Conservation (phyloP, 2,329 filamentous ascomycete species). For the Trichoderma simmonsii region DNA sequence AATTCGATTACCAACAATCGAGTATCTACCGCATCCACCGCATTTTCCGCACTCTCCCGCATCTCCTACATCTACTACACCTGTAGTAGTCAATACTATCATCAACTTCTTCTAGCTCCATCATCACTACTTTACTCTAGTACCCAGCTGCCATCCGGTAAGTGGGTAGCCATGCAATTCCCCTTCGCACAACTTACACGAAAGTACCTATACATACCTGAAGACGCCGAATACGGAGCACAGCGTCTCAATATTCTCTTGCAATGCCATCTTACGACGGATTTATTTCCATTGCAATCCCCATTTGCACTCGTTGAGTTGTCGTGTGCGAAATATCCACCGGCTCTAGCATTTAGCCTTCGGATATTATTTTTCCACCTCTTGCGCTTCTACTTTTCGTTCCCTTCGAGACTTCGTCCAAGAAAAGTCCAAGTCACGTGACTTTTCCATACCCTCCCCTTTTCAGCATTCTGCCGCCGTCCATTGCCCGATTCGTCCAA, state of each 20-base stretch:
- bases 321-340: background rate
- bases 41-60: background rate
- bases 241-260: background rate
- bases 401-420: background rate
- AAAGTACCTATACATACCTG: background rate
- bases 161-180: background rate
- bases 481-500: background rate
- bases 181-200: background rate
- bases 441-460: background rate
- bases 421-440: background rate
- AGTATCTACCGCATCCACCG: background rate
- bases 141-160: background rate
- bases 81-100: background rate
- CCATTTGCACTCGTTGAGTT: background rate
- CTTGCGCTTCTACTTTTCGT: background rate
- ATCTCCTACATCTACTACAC: background rate
- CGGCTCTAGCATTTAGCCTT: background rate
- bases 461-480: background rate
- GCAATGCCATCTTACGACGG: background rate
- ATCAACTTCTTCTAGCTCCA: background rate
- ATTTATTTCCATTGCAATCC: background rate
- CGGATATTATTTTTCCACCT: constrained; percentile 14
- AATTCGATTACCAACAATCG: background rate
- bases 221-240: background rate
- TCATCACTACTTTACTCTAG: background rate